Evolutionary conservation across 148 eudicot species (phyloP), one percentile per base, ranked within the genome.

Genomic region (Tetragonia tetragonoides): DNA sequence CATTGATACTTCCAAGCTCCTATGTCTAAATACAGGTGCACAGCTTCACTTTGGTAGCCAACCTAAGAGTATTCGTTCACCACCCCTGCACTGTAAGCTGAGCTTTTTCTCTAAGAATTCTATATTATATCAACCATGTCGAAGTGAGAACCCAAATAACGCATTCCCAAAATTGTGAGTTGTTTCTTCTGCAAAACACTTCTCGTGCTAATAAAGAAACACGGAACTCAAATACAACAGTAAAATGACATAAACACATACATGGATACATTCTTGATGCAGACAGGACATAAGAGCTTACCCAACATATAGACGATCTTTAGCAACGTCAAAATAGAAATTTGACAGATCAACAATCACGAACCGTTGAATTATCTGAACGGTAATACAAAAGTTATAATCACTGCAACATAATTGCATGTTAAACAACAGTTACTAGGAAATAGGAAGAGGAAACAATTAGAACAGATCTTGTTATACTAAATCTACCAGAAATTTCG

Each of bases 281-380:
- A 61, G 61, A 47, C 18, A 39, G 28, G 46, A 6, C 14, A 68
- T 72, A 74, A 38, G 34, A 28, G 71, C 87, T 87, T 85, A 95
- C 97, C 99, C 99, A 38, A 89, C 94, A 82, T 95, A 95, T 69
- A 95, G 92, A 78, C 99, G 91, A 84, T 95, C 97, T 83, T 95
- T 95, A 70, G 99, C 97, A 44, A 91, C 93, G 75, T 95, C 97
- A 75, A 95, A 85, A 84, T 95, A 95, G 86, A 95, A 95, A 81
- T 93, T 95, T 86, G 99, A 95, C 79, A 95, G 91, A 87, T 95
- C 99, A 71, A 95, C 97, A 66, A 95, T 88, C 77, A 90, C 94
- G 75, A 93, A 95, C 76, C 97, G 91, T 74, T 95, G 99, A 79
- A 95, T 89, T 67, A 81, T 91, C 99, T 93, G 94, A 75, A 63